Percentiles rank a stretch among this genome's conserved stretches.
These are phyloP conservation scores for Periconia digitata DNA, from an alignment of 2,329 filamentous ascomycete species.

Conservation along the genomic window DNA sequence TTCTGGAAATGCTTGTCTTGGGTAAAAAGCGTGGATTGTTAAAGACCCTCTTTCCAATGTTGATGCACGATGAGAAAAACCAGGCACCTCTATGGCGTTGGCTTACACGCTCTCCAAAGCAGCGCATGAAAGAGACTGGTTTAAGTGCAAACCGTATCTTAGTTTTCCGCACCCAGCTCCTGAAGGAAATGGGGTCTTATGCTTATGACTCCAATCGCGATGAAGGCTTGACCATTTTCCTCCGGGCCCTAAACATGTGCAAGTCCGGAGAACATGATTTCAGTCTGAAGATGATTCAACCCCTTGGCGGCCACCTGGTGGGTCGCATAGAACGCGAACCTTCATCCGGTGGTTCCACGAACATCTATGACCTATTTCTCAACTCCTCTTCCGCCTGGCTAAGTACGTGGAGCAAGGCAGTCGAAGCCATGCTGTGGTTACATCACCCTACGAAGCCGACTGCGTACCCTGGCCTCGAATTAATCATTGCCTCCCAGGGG, in stretches of 20 bases:
- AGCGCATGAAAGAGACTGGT: constrained; percentile 20
- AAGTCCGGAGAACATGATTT: constrained; percentile 8
- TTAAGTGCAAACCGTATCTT: constrained; percentile 11
- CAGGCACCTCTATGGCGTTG: constrained; percentile 30
- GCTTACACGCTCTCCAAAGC: constrained; percentile 22
- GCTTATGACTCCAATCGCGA: constrained; percentile 15
- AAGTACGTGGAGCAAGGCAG: constrained; percentile 20
- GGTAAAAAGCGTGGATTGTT: constrained; percentile 13
- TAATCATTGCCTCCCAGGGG: constrained; percentile 24
- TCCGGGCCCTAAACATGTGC: constrained; percentile 21
- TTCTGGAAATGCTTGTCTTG: constrained; percentile 19
- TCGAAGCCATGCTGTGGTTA: constrained; percentile 31
- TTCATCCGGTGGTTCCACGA: constrained; percentile 1
- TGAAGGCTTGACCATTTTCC: constrained; percentile 25
- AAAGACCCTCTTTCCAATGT: constrained; percentile 20
- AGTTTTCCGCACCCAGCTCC: constrained; percentile 23
- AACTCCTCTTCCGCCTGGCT: constrained; percentile 24
- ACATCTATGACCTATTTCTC: constrained; percentile 30
- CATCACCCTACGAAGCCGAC: constrained; percentile 28
- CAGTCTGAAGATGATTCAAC: constrained; percentile 13
- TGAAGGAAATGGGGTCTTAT: constrained; percentile 25
- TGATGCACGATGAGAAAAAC: constrained; percentile 24
- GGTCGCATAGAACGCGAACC: constrained; percentile 22
- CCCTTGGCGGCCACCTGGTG: constrained; percentile 27
- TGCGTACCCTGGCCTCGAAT: constrained; percentile 21